Evolutionary conservation across 306 rosid species (phyloP), one percentile per base, ranked within the genome.

Genomic region (Betula pendula): DNA sequence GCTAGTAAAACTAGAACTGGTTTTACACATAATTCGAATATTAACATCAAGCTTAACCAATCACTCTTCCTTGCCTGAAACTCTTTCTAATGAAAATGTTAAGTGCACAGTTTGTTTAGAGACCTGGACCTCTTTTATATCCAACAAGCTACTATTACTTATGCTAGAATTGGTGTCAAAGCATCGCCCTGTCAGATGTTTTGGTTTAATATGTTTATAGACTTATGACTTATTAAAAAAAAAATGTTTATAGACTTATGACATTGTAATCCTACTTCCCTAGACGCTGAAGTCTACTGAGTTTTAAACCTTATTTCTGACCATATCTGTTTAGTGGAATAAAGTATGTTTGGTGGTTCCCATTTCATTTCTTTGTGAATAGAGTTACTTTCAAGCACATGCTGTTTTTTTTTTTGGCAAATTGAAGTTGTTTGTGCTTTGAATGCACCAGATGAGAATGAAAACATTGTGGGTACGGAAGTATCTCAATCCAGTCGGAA

Each of bases 371-470:
- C 8, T 49, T 44, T 47, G 40, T 43, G 52, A 45, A 25, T 27
- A 8, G 17, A 29, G 13, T 24, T 25, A 44, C 22, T 45, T 70
- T 47, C 38, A 49, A 5, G 33, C 74, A 22, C 55, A 15, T 70
- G 56, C 38, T 63, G 52, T 40, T 29, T 19, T 38, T 42, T 65
- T 49, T 56, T 66, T 33, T 40, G 47, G 51, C 63, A 59, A 71
- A 72, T 51, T 79, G 79, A 77, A 70, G 62, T 55, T 84, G 78
- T 63, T 49, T 85, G 69, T 77, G 48, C 56, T 66, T 72, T 75
- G 71, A 66, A 40, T 77, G 58, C 43, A 75, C 70, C 86, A 88
- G 93, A 81, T 80, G 81, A 83, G 77, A 77, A 68, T 59, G 85
- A 83, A 74, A 77, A 73, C 79, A 45, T 27, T 51, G n/a, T 71